Percentiles rank a stretch among this genome's conserved stretches.
These are phyloP conservation scores for Wallacemonas sp. DNA, from an alignment of 208 protist species.

Conservation along the genomic window DNA sequence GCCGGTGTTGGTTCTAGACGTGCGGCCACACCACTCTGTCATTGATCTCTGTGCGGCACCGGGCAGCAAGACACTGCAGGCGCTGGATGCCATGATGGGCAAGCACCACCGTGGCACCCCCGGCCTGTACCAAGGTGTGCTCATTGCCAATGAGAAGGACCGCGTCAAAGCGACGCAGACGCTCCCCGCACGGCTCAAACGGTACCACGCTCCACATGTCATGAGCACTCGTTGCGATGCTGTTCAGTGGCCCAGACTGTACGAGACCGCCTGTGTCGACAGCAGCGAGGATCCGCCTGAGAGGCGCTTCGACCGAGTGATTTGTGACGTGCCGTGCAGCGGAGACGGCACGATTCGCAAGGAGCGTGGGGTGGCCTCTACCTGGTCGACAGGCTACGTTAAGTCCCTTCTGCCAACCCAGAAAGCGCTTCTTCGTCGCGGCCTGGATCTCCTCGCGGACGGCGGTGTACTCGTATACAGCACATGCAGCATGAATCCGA, in stretches of 20 bases:
- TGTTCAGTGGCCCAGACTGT: constrained; percentile 85
- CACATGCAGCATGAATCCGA: constrained; percentile 96
- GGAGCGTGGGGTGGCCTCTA: constrained; percentile 70
- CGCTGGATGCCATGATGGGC: constrained; percentile 78
- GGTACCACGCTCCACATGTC: constrained; percentile 85
- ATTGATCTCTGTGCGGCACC: constrained; percentile 92
- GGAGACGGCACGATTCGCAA: constrained; percentile 96
- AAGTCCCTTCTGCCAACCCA: constrained; percentile 88
- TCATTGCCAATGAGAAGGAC: constrained; percentile 91
- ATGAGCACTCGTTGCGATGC: constrained; percentile 86
- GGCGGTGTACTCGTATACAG: constrained; percentile 95
- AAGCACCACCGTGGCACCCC: constrained; percentile 1
- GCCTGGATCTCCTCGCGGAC: constrained; percentile 75
- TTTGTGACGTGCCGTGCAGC: constrained; percentile 96
- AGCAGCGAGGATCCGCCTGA: constrained; percentile 24
- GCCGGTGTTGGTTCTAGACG: constrained; percentile 72
- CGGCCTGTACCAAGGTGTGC: constrained; percentile 45
- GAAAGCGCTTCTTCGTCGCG: constrained; percentile 81
- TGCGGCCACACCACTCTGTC: constrained; percentile 75
- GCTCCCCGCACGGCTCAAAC: constrained; percentile 86
- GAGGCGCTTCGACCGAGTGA: constrained; percentile 85
- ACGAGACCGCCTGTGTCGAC: constrained; percentile 12
- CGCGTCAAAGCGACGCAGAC: constrained; percentile 92
- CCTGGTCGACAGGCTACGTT: constrained; percentile 87
- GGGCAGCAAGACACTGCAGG: constrained; percentile 91